Evolutionary conservation across 805 yeast genomes (phyloP).

Genomic region (Saccharomycopsis guyanensis): DNA sequence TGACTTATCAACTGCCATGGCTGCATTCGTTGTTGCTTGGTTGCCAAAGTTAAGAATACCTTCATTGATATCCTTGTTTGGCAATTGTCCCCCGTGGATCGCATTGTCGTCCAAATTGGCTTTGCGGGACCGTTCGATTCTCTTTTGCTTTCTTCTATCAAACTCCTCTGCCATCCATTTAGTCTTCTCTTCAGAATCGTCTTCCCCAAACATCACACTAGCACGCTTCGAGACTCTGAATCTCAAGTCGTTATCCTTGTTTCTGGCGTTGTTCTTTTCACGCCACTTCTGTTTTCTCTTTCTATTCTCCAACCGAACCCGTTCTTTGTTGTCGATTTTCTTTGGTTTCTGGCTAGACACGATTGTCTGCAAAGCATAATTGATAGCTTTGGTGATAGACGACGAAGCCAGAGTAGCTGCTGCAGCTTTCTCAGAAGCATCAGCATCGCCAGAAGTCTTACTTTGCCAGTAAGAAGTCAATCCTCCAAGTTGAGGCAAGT

Average conservation of each 20-base stretch:
- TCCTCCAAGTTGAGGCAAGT: background rate
- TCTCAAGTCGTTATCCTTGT: conserved; percentile 81
- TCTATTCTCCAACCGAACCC: conserved; percentile 58
- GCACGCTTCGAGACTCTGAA: conserved; percentile 75
- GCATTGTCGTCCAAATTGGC: conserved; percentile 12
- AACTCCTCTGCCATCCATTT: conserved; percentile 76
- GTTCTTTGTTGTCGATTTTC: conserved; percentile 37
- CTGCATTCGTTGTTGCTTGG: background rate
- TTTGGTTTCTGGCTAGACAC: background rate
- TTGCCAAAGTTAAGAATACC: background rate
- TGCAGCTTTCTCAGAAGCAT: background rate
- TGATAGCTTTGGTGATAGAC: conserved; percentile 6
- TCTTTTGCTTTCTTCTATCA: conserved; percentile 50
- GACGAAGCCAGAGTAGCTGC: background rate
- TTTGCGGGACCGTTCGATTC: conserved; percentile 41
- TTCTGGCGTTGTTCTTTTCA: conserved; percentile 68
- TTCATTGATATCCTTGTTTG: conserved; percentile 4
- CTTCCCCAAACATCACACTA: conserved; percentile 51
- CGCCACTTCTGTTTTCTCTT: conserved; percentile 81
- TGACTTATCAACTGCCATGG: background rate
- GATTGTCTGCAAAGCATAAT: conserved; percentile 8
- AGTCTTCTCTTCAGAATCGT: conserved; percentile 44
- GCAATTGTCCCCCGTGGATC: background rate
- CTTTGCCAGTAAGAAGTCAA: background rate
- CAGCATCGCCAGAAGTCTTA: background rate